These are phyloP conservation scores for Pterocarpus macrocarpus DNA, from an alignment of 306 rosid genomes.

Conservation along the genomic window DNA sequence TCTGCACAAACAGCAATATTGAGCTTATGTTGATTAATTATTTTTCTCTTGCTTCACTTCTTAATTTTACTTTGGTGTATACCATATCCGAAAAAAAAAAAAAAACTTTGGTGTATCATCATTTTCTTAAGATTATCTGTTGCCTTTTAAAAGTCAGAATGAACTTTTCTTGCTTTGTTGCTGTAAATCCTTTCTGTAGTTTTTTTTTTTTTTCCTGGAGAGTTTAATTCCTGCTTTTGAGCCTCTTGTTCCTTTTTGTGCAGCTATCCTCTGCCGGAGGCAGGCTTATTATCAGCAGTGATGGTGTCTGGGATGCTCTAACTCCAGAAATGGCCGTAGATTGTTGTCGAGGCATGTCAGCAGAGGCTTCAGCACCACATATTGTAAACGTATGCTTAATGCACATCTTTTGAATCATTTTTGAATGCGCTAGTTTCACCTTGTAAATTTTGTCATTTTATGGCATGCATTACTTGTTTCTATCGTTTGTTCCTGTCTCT, in stretches of 20 bases:
- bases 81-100: not conserved
- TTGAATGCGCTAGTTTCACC: not conserved
- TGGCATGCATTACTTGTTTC: constrained; percentile 4
- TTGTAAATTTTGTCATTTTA: constrained; percentile 25
- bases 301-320: constrained; percentile 98
- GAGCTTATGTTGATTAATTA: constrained; percentile 21
- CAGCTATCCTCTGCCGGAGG: constrained; percentile 95
- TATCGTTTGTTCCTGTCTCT: constrained; percentile 33
- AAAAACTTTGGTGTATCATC: not conserved
- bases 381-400: constrained; percentile 78
- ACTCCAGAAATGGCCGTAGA: constrained; percentile 84
- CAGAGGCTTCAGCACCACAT: constrained; percentile 89
- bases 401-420: constrained; percentile 14
- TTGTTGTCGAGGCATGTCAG: constrained; percentile 88
- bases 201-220: not conserved
- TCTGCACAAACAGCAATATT: constrained; percentile 26
- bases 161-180: constrained; percentile 15
- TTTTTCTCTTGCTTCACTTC: constrained; percentile 32
- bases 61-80: constrained; percentile 32
- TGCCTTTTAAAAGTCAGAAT: constrained; percentile 21
- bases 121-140: constrained; percentile 12
- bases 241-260: constrained; percentile 32
- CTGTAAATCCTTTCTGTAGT: not conserved
- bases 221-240: constrained; percentile 23
- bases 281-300: constrained; percentile 92